Evolutionary conservation across 2,329 filamentous ascomycete species (phyloP).

Genomic region (Alternaria sp.): DNA sequence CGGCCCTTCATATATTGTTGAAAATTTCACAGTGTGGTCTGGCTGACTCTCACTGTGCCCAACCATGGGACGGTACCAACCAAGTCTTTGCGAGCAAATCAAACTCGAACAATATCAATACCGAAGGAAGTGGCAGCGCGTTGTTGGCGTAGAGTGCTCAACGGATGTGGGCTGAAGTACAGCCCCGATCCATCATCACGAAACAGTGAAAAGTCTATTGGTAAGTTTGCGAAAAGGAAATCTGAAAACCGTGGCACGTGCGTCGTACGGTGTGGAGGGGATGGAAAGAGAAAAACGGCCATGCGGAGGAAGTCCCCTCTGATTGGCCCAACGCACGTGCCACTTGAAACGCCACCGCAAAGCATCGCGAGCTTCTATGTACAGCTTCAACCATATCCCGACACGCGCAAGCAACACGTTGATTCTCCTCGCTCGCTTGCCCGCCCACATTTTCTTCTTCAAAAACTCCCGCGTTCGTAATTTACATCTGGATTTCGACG

Average conservation of each 20-base stretch:
- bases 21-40: background rate
- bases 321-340: conserved; percentile 6
- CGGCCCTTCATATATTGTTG: background rate
- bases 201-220: too few relatives aligned
- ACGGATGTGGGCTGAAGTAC: too few relatives aligned
- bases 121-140: background rate
- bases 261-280: background rate
- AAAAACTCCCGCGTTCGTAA: background rate
- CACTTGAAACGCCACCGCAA: conserved; percentile 7
- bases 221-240: background rate
- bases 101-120: background rate
- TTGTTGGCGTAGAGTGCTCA: background rate
- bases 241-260: background rate
- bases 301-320: conserved; percentile 2
- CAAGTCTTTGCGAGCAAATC: background rate
- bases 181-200: too few relatives aligned
- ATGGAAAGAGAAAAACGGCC: background rate
- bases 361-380: conserved; percentile 12
- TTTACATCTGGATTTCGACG: too few relatives aligned
- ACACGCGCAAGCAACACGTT: conserved; percentile 1
- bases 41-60: background rate
- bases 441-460: background rate
- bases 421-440: background rate
- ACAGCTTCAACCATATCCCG: background rate
- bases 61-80: background rate